phyloP scores from a whole-genome alignment of 2,329 filamentous ascomycete species.

The Pseudogymnoascus sp. region DNA sequence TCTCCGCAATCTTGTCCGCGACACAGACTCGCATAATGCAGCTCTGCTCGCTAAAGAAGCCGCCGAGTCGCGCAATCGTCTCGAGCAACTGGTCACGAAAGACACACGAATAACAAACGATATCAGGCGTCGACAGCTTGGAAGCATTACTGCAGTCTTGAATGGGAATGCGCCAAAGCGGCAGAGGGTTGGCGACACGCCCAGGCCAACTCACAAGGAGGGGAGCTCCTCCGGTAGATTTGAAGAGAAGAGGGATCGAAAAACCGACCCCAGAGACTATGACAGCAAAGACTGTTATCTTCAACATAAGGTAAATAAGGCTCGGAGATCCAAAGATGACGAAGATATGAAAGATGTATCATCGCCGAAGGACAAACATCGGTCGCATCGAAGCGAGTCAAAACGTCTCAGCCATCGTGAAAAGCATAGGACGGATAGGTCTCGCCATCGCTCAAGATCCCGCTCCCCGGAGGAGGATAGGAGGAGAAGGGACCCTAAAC shows the following conservation, averaged over 20 bases:
- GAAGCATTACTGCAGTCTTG: constrained; percentile 53
- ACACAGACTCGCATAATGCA: constrained; percentile 83
- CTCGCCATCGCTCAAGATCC: not conserved
- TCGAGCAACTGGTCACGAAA: constrained; percentile 51
- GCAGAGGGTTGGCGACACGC: constrained; percentile 13
- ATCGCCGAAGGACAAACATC: not conserved
- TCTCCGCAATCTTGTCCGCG: constrained; percentile 76
- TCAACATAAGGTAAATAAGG: not conserved
- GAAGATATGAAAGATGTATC: not conserved
- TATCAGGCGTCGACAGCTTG: constrained; percentile 50
- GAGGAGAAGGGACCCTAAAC: not conserved
- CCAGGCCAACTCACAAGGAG: not conserved
- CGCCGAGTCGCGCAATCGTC: constrained; percentile 65
- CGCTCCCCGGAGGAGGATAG: not conserved
- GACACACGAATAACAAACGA: constrained; percentile 36
- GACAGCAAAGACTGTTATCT: not conserved
- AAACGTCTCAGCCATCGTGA: not conserved
- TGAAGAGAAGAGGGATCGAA: not conserved
- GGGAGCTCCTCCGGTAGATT: not conserved
- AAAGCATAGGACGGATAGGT: not conserved
- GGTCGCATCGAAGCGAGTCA: not conserved
- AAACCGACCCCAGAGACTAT: not conserved
- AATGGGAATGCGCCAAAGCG: constrained; percentile 30
- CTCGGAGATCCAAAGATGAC: not conserved
- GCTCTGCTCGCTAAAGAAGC: constrained; percentile 77